phyloP scores from a whole-genome alignment of 768 basidiomycete species.

The Naganishia friedmannii region DNA sequence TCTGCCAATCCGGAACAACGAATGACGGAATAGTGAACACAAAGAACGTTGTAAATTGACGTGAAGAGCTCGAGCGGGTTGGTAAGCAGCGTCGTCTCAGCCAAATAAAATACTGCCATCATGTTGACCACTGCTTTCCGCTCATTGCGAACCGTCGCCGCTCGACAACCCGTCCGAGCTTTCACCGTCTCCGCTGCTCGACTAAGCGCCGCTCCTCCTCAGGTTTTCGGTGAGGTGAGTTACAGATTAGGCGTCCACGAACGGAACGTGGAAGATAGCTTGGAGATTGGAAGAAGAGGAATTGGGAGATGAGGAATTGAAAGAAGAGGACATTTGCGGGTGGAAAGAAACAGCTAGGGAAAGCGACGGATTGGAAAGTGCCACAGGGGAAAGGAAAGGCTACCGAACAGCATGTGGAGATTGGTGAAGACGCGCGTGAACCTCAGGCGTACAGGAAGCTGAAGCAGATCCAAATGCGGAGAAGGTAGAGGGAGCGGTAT shows the following conservation, averaged over 20 bases:
- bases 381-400: background rate
- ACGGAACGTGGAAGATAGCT: background rate
- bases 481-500: too few species aligned
- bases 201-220: slow-evolving; percentile 46
- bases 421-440: background rate
- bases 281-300: background rate
- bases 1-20: slow-evolving; percentile 23
- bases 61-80: too few species aligned
- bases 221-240: slow-evolving; percentile 42
- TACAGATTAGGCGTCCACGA: background rate
- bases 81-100: background rate
- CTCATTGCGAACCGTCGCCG: slow-evolving; percentile 27
- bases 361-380: background rate
- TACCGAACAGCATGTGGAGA: background rate
- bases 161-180: slow-evolving; percentile 27
- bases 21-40: slow-evolving; percentile 18
- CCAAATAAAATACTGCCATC: slow-evolving; percentile 1
- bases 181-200: slow-evolving; percentile 41
- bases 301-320: too few species aligned
- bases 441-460: background rate
- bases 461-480: too few species aligned
- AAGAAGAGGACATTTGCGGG: background rate
- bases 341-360: background rate
- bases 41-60: too few species aligned
- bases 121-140: slow-evolving; percentile 27